These are phyloP conservation scores for Talaromyces sp. DNA, from an alignment of 2,329 filamentous ascomycete genomes.

Conservation along the genomic window DNA sequence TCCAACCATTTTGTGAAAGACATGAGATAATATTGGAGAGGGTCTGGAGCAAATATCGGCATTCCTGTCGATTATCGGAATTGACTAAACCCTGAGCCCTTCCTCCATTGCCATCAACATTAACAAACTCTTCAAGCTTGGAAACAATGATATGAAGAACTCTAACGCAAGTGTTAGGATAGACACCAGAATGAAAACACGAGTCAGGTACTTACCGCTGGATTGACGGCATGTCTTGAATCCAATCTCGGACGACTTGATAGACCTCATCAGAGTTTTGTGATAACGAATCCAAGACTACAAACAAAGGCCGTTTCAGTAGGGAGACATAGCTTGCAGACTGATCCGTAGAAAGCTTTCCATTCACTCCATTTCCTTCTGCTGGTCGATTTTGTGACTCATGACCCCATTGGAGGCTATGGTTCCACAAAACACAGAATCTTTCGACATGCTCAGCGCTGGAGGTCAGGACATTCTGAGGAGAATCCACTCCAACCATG, in stretches of 20 bases:
- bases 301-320: conserved; percentile 73
- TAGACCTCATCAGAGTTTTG: conserved; percentile 71
- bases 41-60: conserved; percentile 72
- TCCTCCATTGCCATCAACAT: conserved; percentile 19
- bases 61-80: conserved; percentile 67
- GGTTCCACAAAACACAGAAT: conserved; percentile 43
- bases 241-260: conserved; percentile 75
- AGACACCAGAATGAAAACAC: not conserved
- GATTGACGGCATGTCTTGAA: conserved; percentile 57
- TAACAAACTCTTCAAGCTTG: conserved; percentile 32
- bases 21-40: conserved; percentile 68
- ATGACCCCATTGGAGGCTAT: conserved; percentile 39
- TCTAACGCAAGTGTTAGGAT: conserved; percentile 22
- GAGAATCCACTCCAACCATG: conserved; percentile 53
- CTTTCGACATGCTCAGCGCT: conserved; percentile 36
- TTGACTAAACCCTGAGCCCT: not conserved
- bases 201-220: conserved; percentile 41
- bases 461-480: conserved; percentile 28
- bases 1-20: conserved; percentile 67
- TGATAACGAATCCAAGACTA: conserved; percentile 72
- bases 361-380: conserved; percentile 21
- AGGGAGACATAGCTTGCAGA: conserved; percentile 52
- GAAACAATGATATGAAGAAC: conserved; percentile 37
- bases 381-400: conserved; percentile 34
- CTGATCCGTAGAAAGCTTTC: conserved; percentile 21